These are phyloP conservation scores for Schizothecium vesticola DNA, from an alignment of 495 filamentous ascomycete genomes.

Conservation along the genomic window DNA sequence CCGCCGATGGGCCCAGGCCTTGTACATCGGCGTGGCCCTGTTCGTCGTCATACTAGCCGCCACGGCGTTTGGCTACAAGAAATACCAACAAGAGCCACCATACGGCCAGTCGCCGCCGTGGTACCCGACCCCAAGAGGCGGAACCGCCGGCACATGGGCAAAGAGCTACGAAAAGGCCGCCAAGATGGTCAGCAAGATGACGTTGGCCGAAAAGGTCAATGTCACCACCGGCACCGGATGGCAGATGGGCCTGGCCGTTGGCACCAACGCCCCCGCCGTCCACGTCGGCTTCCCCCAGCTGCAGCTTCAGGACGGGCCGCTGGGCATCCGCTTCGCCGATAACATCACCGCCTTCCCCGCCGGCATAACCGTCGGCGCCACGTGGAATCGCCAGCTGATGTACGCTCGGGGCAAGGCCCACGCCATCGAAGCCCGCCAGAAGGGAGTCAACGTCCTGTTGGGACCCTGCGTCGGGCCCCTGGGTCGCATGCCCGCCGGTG, in stretches of 20 bases:
- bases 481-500: constrained; percentile 66
- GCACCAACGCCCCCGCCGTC: constrained; percentile 73
- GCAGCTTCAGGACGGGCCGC: constrained; percentile 83
- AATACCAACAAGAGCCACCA: constrained; percentile 35
- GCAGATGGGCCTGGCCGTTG: constrained; percentile 85
- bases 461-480: constrained; percentile 66
- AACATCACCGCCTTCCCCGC: constrained; percentile 63
- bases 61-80: constrained; percentile 39
- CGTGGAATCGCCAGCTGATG: constrained; percentile 60
- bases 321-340: constrained; percentile 57
- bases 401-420: constrained; percentile 61
- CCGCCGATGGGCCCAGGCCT: constrained; percentile 30
- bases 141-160: constrained; percentile 66
- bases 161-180: constrained; percentile 78
- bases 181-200: constrained; percentile 75
- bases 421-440: constrained; percentile 62
- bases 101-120: constrained; percentile 64
- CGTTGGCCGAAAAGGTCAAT: constrained; percentile 86
- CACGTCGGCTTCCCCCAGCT: constrained; percentile 74
- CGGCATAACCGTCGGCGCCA: constrained; percentile 61
- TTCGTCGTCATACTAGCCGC: constrained; percentile 34
- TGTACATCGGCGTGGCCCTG: constrained; percentile 22
- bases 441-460: constrained; percentile 66
- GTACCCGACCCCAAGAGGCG: constrained; percentile 80
- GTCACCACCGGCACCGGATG: constrained; percentile 90